Conservation (phyloP, 108 stramenopile species). For the Aurantiochytrium sp. region DNA sequence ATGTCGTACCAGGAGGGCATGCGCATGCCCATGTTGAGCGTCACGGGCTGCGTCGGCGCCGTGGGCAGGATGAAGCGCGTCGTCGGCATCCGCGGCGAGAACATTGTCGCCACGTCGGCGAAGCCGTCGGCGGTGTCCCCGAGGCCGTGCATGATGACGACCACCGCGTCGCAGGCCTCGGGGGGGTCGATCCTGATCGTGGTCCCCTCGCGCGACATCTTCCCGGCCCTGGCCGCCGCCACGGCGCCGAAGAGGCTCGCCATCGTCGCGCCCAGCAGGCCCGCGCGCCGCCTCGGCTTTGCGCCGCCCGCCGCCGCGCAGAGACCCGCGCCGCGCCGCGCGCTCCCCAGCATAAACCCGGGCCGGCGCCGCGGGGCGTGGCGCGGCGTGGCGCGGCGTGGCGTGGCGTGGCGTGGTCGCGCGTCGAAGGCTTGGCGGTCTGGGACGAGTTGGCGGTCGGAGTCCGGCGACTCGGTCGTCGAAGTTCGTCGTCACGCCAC, state of each 20-base stretch:
- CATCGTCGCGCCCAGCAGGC: too few species aligned
- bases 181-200: background rate
- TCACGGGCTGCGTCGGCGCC: conserved; percentile 80
- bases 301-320: too few species aligned
- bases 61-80: conserved; percentile 84
- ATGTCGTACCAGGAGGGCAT: conserved; percentile 92
- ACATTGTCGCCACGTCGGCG: conserved; percentile 51
- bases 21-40: conserved; percentile 79
- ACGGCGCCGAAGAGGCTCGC: background rate
- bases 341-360: too few species aligned
- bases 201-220: background rate
- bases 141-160: conserved; percentile 85
- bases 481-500: too few species aligned
- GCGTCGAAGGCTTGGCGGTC: too few species aligned
- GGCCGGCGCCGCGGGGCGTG: too few species aligned
- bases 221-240: background rate
- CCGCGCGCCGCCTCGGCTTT: too few species aligned
- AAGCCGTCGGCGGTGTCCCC: conserved; percentile 82
- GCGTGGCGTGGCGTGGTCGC: too few species aligned
- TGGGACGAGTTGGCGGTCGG: too few species aligned
- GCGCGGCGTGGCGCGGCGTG: too few species aligned
- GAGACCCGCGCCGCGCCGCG: too few species aligned
- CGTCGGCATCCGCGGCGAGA: conserved; percentile 55
- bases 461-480: too few species aligned
- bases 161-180: background rate